Conservation (phyloP, 1,284 basidiomycete species). For the Ustilago trichophora region DNA sequence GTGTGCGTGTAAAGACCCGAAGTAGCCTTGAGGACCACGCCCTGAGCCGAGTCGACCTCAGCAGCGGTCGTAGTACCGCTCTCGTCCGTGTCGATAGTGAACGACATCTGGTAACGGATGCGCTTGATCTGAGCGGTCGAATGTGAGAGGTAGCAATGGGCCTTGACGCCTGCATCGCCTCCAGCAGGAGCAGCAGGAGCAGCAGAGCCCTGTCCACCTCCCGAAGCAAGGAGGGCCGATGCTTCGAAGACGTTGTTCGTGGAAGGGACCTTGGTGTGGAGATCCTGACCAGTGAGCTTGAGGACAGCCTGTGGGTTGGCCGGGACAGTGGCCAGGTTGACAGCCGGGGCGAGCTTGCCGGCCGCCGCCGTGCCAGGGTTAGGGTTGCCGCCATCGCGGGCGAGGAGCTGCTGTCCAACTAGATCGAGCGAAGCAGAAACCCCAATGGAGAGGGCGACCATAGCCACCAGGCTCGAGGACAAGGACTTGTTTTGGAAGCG, state of each 20-base stretch:
- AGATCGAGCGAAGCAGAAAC: constrained; percentile 21
- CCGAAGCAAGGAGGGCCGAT: too few species aligned
- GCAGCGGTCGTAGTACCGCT: constrained; percentile 12
- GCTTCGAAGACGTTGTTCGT: too few species aligned
- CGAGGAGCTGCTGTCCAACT: constrained; percentile 18
- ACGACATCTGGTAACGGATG: constrained; percentile 29
- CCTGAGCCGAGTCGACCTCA: background rate
- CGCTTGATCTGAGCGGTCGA: constrained; percentile 17
- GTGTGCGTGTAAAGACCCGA: constrained; percentile 24
- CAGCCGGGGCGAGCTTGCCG: constrained; percentile 27
- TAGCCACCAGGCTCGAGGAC: constrained; percentile 22
- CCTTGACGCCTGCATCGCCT: constrained; percentile 4
- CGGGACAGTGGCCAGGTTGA: constrained; percentile 3
- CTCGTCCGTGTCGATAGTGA: constrained; percentile 27
- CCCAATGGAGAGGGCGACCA: constrained; percentile 20
- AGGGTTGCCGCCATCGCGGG: constrained; percentile 3
- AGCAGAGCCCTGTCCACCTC: background rate
- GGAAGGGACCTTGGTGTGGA: constrained; percentile 6
- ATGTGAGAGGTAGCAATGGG: constrained; percentile 27
- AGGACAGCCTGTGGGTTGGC: constrained; percentile 6
- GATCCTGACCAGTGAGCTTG: constrained; percentile 26
- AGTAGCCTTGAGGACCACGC: constrained; percentile 27
- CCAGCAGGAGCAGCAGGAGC: background rate
- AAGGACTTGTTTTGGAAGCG: constrained; percentile 12
- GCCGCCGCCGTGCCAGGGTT: constrained; percentile 5